Base-by-base conservation (phyloP, 1,284 basidiomycete genomes). In the Austroboletus olivaceoglutinosus region DNA sequence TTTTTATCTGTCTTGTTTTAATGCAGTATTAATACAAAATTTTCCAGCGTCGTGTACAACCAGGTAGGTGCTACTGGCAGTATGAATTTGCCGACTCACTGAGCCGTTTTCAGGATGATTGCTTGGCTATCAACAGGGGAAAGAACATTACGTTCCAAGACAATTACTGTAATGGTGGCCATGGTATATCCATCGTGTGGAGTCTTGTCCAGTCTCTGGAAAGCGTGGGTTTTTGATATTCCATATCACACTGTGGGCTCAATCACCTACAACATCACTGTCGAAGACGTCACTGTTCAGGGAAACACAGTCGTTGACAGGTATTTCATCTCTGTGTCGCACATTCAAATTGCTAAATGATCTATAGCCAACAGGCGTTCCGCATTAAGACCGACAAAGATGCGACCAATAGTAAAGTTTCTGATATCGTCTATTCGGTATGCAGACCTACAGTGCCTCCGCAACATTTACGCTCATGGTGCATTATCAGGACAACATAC, bases 31-130 rank as follows among this genome's bases (percentile, higher is more conserved):
- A 6, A 62, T 15, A 22, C 25, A 15, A 25, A 2, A 2, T 11
- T 1, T 13, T n/a, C 29, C 18, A 55, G 70, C 34, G 37, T 21
- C 1, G 68, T 70, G 18, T 39, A 54, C 30, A 72, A 71, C 34
- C 70, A 72, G 54, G 69, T 69, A 41, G 6, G 37, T 12, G 3
- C 19, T 6, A 9, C n/a, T 4, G n/a, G 9, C 16, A 44, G 6
- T 23, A 36, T 29, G 12, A 25, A 23, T 22, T 52, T 55, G 30
- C 46, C 39, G 10, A 50, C 30, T 43, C n/a, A n/a, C n/a, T n/a
- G n/a, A n/a, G n/a, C n/a, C n/a, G n/a, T n/a, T n/a, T n/a, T 6
- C 65, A 84, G 71, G 83, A 86, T 52, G 82, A 85, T 58, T 85
- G 83, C 54, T 63, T 85, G 30, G 80, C 83, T 12, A 80, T 85